Percentiles rank a stretch among this genome's conserved stretches.
Conservation (phyloP, 805 yeast genomes). For the Starmera pachycereana region DNA sequence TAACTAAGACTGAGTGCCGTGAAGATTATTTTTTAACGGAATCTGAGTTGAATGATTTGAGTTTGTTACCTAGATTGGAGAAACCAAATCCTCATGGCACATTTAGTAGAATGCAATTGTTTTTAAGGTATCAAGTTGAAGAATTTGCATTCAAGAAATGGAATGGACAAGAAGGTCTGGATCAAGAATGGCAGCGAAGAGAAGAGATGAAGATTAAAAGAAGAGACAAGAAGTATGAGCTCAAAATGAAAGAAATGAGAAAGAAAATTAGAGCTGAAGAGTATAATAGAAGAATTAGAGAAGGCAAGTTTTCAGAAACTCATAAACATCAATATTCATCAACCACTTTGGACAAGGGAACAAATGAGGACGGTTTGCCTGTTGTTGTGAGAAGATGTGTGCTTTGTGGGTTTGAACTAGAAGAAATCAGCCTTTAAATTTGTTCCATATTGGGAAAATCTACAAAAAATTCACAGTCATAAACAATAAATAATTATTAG, state of each 20-base stretch:
- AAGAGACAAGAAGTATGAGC: conserved; percentile 68
- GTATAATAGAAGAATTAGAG: conserved; percentile 58
- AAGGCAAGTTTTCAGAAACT: conserved; percentile 38
- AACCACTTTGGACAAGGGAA: conserved; percentile 33
- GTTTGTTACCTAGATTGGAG: conserved; percentile 64
- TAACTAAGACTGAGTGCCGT: conserved; percentile 92
- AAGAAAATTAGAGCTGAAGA: conserved; percentile 89
- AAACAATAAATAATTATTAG: no score
- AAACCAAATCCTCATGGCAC: conserved; percentile 91
- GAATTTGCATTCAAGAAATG: conserved; percentile 87
- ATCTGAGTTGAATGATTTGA: conserved; percentile 72
- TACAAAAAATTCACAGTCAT: no score
- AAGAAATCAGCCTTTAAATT: conserved; percentile 40
- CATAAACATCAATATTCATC: conserved; percentile 74
- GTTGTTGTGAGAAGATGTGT: conserved; percentile 53
- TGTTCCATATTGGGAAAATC: no score
- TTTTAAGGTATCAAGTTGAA: conserved; percentile 85
- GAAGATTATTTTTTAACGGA: conserved; percentile 91
- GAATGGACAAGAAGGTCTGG: conserved; percentile 85
- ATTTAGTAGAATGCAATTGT: conserved; percentile 87
- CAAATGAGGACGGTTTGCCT: conserved; percentile 28
- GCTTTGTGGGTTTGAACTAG: conserved; percentile 77
- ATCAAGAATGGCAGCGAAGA: conserved; percentile 84
- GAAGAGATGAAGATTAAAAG: conserved; percentile 63
- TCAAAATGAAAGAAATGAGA: conserved; percentile 79